Evolutionary conservation across 225 moss, liverwort and hornwort genomes (phyloP), one percentile per base, ranked within the genome.

Genomic region (Marchantia paleacea): DNA sequence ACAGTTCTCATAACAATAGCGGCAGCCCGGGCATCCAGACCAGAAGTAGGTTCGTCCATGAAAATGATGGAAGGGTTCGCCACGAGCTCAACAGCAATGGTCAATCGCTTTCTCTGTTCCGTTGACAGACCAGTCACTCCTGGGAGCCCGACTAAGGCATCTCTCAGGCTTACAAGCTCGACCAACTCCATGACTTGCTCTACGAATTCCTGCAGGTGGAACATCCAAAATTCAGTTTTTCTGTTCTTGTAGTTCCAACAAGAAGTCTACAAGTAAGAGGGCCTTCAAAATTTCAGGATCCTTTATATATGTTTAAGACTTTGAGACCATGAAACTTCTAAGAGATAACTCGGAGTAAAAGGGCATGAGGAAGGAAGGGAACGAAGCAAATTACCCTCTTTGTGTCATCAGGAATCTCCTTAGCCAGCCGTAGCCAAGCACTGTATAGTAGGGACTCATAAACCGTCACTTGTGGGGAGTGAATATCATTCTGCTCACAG

Each of bases 1-100:
- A 92, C 91, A 24, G 91, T 77, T 6, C 92, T 90, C 92, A 92
- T 92, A 47, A 92, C 92, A 39, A 92, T 91, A 51, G 92, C 92
- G 26, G 92, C 92, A 18, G 91, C 92, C 18, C 92, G 92, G 47
- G 92, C 92, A 31, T 92, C 92, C 24, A 92, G 87, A 51, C 92
- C 92, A 67, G 90, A 90, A 5, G 92, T 92, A 0, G 92, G 92
- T 78, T 92, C 92, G n/a, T 92, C 92, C 92, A 92, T 89, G 52
- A 92, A 92, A 60, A 92, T 92, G 51, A 92, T 92, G n/a, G 96
- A 96, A 0, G 96, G 96, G 60, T 96, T 96, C 30, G 96, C 94
- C 72, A 96, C 96, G 30, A 96, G 85, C 24, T 96, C 96, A n/a
- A 96, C 96, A 0, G 96, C 96, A 48, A 96, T 89, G 20, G 96